A percentile compares a stretch with the other conserved stretches of the same genome.
These are phyloP conservation scores for Musa troglodytarum DNA, from an alignment of 176 grass and related monocot genomes.

Conservation along the genomic window DNA sequence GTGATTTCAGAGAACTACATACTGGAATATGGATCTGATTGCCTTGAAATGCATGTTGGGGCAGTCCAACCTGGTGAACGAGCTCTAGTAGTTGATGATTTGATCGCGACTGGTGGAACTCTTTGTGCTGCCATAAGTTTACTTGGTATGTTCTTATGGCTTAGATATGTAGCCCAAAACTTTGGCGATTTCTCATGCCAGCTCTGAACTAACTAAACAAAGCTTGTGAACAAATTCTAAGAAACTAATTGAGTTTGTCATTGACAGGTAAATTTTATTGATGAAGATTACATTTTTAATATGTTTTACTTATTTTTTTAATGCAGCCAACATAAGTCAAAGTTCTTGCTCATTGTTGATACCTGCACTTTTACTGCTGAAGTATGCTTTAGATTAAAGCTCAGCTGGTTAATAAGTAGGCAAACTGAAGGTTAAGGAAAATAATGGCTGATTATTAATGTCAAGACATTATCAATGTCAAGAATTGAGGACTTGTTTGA, in stretches of 20 bases:
- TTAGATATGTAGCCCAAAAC: not conserved
- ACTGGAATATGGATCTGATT: slow-evolving; percentile 28
- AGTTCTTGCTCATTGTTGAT: no score
- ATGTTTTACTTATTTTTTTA: no score
- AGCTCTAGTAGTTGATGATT: slow-evolving; percentile 26
- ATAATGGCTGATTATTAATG: no score
- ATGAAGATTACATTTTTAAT: no score
- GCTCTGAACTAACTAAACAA: not conserved
- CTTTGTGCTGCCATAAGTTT: slow-evolving; percentile 27
- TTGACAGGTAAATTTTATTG: not conserved
- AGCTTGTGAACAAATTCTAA: not conserved
- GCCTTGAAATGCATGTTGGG: slow-evolving; percentile 24
- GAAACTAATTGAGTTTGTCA: not conserved
- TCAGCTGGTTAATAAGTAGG: no score
- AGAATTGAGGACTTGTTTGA: no score
- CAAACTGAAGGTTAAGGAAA: no score
- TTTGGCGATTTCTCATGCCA: no score
- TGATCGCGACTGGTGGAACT: slow-evolving; percentile 32
- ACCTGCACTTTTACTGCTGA: no score
- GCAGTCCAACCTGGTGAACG: slow-evolving; percentile 25
- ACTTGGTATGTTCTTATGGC: slow-evolving; percentile 4
- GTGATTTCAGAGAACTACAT: slow-evolving; percentile 26
- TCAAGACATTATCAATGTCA: no score
- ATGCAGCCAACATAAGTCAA: no score
- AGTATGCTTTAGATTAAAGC: no score